Percentiles rank a stretch among this genome's conserved stretches.
phyloP scores from a whole-genome alignment of 257 asterid species.

The Solanum chiquidenum region DNA sequence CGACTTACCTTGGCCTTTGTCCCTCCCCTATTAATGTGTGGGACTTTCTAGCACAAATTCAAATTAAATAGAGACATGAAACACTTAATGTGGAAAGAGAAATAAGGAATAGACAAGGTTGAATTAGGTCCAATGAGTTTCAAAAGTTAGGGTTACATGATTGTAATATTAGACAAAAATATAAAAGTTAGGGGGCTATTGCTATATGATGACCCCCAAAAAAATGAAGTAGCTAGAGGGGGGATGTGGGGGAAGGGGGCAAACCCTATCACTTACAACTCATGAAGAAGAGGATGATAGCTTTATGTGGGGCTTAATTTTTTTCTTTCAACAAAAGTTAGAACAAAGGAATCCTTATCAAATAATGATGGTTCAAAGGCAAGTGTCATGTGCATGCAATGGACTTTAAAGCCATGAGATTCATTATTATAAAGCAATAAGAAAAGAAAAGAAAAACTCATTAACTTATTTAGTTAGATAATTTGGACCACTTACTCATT shows the following conservation, averaged over 20 bases:
- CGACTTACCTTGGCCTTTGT: fast-evolving
- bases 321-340: neutral
- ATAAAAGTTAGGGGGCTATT: neutral
- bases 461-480: neutral
- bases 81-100: fast-evolving
- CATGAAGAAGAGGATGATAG: slow-evolving; percentile 18
- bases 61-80: neutral
- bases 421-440: slow-evolving; percentile 6
- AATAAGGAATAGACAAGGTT: neutral
- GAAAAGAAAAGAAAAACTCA: neutral
- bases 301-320: slow-evolving; percentile 17
- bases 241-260: neutral
- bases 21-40: neutral
- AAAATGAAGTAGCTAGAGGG: neutral
- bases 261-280: slow-evolving; percentile 13
- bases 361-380: slow-evolving; percentile 15
- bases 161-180: neutral
- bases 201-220: neutral
- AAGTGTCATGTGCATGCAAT: slow-evolving; percentile 24
- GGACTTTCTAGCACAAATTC: neutral
- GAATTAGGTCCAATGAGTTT: neutral
- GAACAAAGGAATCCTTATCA: slow-evolving; percentile 9
- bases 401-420: slow-evolving; percentile 8
- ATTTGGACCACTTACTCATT: slow-evolving; percentile 10
- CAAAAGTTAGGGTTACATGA: neutral